Evolutionary conservation across 179 eudicot genomes (phyloP).

Genomic region (Dionaea muscipula): DNA sequence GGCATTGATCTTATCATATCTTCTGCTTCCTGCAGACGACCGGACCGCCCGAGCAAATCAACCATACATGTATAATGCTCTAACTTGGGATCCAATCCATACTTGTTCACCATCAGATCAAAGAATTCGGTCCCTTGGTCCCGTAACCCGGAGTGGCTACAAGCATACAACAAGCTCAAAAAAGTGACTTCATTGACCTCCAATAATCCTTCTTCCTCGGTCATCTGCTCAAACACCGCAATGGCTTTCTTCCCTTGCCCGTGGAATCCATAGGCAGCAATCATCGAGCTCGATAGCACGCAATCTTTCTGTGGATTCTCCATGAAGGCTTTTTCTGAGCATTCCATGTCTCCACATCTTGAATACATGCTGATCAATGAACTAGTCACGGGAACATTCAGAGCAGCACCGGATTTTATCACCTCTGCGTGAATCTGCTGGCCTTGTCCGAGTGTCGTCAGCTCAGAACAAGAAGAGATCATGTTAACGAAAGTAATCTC

Average conservation of each 20-base stretch:
- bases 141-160: constrained; percentile 67
- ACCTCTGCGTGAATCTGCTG: constrained; percentile 70
- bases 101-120: constrained; percentile 39
- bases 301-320: constrained; percentile 38
- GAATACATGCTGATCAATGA: constrained; percentile 83
- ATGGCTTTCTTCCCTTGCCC: constrained; percentile 71
- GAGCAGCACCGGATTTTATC: constrained; percentile 39
- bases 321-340: constrained; percentile 46
- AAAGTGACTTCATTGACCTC: constrained; percentile 62
- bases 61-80: constrained; percentile 77
- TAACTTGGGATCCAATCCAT: constrained; percentile 37
- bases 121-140: constrained; percentile 54
- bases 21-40: constrained; percentile 64
- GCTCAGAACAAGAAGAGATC: constrained; percentile 58
- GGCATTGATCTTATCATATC: constrained; percentile 63
- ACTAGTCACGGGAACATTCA: constrained; percentile 38
- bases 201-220: constrained; percentile 38
- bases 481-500: constrained; percentile 66
- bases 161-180: constrained; percentile 66
- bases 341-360: constrained; percentile 66
- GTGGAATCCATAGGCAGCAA: constrained; percentile 79
- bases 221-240: constrained; percentile 39
- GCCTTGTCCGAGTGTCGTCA: constrained; percentile 76
- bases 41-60: constrained; percentile 74
- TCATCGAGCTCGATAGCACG: constrained; percentile 71